Percentiles rank a stretch among this genome's conserved stretches.
These are phyloP conservation scores for Eimeria nieschulzi DNA, from an alignment of 169 alveolate species.

Conservation along the genomic window DNA sequence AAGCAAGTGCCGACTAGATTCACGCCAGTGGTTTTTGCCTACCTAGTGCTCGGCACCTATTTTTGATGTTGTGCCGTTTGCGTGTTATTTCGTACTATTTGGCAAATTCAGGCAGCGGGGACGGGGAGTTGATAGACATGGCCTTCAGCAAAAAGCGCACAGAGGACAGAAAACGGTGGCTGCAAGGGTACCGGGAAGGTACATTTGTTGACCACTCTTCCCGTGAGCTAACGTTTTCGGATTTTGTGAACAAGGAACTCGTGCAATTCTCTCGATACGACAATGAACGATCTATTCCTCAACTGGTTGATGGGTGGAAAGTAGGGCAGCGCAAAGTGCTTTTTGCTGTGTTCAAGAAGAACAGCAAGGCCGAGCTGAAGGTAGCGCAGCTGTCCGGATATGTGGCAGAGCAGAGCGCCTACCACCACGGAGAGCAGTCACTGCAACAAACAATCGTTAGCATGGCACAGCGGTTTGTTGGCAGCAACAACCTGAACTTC, in stretches of 20 bases:
- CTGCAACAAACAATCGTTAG: constrained; percentile 96
- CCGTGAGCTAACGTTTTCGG: constrained; percentile 86
- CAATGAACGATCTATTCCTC: constrained; percentile 97
- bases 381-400: constrained; percentile 96
- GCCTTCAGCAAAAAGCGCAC: constrained; percentile 98
- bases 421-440: constrained; percentile 99
- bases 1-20: neutral
- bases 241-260: constrained; percentile 98
- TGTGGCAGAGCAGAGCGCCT: constrained; percentile 98
- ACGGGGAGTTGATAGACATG: constrained; percentile 97
- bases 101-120: constrained; percentile 85
- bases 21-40: no score
- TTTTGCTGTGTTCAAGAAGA: constrained; percentile 96
- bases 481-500: constrained; percentile 91
- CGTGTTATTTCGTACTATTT: no score
- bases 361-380: constrained; percentile 94
- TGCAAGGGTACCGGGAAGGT: constrained; percentile 80
- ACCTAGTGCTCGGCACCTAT: no score
- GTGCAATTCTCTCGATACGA: constrained; percentile 98
- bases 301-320: constrained; percentile 98
- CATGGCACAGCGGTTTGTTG: constrained; percentile 99
- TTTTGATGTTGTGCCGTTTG: no score
- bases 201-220: constrained; percentile 78
- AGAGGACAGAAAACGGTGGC: constrained; percentile 94
- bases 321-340: constrained; percentile 99